Conservation (phyloP, 2,329 filamentous ascomycete species). For the Helicocarpus griseus region DNA sequence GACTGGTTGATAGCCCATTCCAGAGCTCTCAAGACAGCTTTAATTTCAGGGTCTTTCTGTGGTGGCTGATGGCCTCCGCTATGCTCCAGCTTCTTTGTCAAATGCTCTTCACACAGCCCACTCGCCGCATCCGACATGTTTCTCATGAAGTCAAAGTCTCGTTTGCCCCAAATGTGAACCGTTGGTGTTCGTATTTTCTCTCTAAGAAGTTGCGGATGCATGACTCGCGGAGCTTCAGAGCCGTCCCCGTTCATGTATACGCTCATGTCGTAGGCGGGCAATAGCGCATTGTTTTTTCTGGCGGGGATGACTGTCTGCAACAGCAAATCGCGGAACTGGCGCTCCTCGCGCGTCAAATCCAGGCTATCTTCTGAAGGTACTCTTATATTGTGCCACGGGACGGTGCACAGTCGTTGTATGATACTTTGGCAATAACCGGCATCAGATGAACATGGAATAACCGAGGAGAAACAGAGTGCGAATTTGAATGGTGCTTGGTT, state of each 20-base stretch:
- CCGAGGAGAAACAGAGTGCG: neutral
- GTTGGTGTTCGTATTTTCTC: constrained; percentile 13
- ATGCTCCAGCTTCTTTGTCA: neutral
- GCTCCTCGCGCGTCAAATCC: constrained; percentile 2
- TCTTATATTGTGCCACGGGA: neutral
- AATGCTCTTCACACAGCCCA: constrained; percentile 7
- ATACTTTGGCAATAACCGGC: neutral
- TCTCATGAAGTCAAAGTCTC: constrained; percentile 9
- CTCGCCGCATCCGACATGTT: constrained; percentile 6
- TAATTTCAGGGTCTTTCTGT: neutral
- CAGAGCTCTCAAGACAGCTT: neutral
- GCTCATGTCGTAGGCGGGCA: constrained; percentile 4
- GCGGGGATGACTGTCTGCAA: neutral
- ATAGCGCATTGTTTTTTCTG: neutral
- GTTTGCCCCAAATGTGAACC: constrained; percentile 12
- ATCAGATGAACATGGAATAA: constrained; percentile 5
- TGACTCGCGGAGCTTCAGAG: constrained; percentile 7
- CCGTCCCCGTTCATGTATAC: constrained; percentile 1
- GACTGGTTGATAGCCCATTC: neutral
- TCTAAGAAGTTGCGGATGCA: constrained; percentile 7
- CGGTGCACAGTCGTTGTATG: neutral
- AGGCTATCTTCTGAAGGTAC: neutral
- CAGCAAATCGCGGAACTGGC: constrained; percentile 1
- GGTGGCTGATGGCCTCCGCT: neutral
- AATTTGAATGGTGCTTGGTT: constrained; percentile 1